Evolutionary conservation across 2,329 filamentous ascomycete genomes (phyloP).

Genomic region (Fusarium poae): DNA sequence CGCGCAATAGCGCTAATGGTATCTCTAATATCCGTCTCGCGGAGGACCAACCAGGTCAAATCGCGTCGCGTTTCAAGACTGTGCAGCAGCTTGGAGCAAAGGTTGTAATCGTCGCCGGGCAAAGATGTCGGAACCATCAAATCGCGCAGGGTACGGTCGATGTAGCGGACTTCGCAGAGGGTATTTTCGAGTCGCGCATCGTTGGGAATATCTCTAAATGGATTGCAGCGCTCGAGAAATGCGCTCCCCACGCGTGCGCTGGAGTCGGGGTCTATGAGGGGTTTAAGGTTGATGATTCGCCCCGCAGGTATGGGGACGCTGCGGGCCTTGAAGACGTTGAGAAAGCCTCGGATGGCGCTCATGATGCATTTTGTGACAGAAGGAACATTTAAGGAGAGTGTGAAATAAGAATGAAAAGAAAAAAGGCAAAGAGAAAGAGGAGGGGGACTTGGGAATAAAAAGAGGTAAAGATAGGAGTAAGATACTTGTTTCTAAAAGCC

Average conservation of each 20-base stretch:
- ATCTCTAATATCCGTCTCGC: conserved; percentile 26
- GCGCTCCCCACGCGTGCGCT: conserved; percentile 19
- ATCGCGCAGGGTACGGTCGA: conserved; percentile 22
- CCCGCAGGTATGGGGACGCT: not conserved
- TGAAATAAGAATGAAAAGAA: not conserved
- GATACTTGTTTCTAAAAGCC: conserved; percentile 24
- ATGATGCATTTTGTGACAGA: conserved; percentile 35
- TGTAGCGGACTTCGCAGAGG: conserved; percentile 33
- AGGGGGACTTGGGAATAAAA: conserved; percentile 1
- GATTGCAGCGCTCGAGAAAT: conserved; percentile 33
- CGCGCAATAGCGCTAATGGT: conserved; percentile 29
- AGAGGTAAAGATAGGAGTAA: not conserved
- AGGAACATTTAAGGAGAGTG: not conserved
- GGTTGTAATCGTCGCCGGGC: conserved; percentile 26
- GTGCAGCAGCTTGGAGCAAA: conserved; percentile 27
- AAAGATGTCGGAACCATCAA: conserved; percentile 28
- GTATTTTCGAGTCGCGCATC: conserved; percentile 32
- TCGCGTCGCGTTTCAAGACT: conserved; percentile 34
- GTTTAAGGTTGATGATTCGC: conserved; percentile 19
- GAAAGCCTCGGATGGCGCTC: conserved; percentile 32
- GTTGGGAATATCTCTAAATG: conserved; percentile 25
- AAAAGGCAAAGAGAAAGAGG: not conserved
- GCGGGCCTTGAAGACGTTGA: conserved; percentile 30
- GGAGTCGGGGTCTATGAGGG: conserved; percentile 14
- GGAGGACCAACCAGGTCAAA: conserved; percentile 21